Evolutionary conservation across 768 basidiomycete genomes (phyloP), one percentile per base, ranked within the genome.

Genomic region (Tulasnella sp.): DNA sequence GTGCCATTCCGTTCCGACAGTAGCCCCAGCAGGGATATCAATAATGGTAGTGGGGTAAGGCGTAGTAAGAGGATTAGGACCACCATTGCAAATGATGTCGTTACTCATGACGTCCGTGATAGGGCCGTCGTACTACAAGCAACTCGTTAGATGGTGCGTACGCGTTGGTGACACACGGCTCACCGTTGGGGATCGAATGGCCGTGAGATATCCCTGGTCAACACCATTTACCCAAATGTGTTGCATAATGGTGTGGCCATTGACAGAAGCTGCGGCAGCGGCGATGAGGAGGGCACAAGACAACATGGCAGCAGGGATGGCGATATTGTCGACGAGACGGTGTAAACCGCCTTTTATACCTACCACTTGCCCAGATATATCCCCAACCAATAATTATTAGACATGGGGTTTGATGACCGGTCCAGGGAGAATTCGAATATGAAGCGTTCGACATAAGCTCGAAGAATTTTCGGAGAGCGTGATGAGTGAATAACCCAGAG

Each of bases 1-100:
- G 61, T 74, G 77, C 70, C 71, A 80, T 61, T 79, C 75, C 25
- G 76, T 73, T 7, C 76, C 76, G 17, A 80, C 72, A 53, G 70
- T 68, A 5, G 76, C 69, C n/a, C 79, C 78, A 62, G 78, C 79
- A 0, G 78, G 68, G 9, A 77, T 75, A 15, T 68, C 67, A 62
- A 80, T 76, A 35, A 77, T 65, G 1, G 67, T 46, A 17, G 27
- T 36, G 12, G 63, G 59, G 65, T 77, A 43, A 17, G 65, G 65
- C 1, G 62, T 62, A 21, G 49, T 55, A 8, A 64, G 78, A 1
- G 76, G 77, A 64, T 78, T 79, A 62, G 77, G 76, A 11, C 77
- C 77, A 17, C 78, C 77, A 51, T 81, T 81, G 71, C 79, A 80
- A 58, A 79, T 80, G 49, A 75, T 29, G 34, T 74, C 74, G 65